Evolutionary conservation across 768 basidiomycete species (phyloP), one percentile per base, ranked within the genome.

Genomic region (Termitomyces titanicus): DNA sequence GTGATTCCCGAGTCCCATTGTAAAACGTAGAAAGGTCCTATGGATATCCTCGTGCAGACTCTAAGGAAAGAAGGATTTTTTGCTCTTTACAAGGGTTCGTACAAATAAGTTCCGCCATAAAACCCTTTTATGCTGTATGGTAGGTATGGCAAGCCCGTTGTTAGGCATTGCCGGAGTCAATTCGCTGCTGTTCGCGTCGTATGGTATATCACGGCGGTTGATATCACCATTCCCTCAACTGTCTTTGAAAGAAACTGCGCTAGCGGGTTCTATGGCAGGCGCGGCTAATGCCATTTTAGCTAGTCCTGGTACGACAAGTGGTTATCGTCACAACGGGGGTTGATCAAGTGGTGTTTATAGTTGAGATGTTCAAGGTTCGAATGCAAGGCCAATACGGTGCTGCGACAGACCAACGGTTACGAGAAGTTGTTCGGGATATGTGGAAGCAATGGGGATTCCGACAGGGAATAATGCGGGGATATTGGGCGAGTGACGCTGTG

Each of bases 281-380:
- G 93, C 90, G 1, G 85, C 81, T 1, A 96, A 98, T 66, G 84
- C 96, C 12, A 71, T 98, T 9, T 79, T 98, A 2, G 96, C 96
- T 2, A 91, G 90, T 69, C 97, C 97, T 50, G 94, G 86, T 87
- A 29, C 42, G 74, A 62, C 11, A 27, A 37, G 10, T n/a, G n/a
- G n/a, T 34, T 39, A 49, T 13, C 8, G 35, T 37, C 35, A 46
- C 24, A 25, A 9, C 13, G 12, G 24, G n/a, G 9, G 24, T 5
- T 49, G 35, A 22, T 37, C n/a, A 53, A n/a, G 6, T 18, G 35
- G n/a, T 27, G 31, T 27, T 37, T 48, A 7, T 18, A 92, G 92
- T 94, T 48, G 97, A 99, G 72, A 92, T 98, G 90, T 98, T 98
- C 77, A 98, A 99, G 72, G 92, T 98, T 27, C 82, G 92, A 17